A percentile compares a stretch with the other conserved stretches of the same genome.
phyloP scores from a whole-genome alignment of 2,329 filamentous ascomycete species.

The Colletotrichum somersetense region DNA sequence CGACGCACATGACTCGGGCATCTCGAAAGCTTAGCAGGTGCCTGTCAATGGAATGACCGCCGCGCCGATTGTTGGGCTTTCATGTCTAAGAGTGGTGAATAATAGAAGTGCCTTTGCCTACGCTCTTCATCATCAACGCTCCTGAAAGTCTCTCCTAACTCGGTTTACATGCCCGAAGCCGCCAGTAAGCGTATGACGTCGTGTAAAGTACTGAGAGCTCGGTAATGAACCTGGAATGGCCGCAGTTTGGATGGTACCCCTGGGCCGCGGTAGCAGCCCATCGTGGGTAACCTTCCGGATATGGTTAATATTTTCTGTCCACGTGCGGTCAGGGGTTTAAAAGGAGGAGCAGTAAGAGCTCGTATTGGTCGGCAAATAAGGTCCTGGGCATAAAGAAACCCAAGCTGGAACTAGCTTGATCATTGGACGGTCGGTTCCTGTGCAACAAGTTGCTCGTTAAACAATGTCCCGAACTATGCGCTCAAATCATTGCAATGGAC shows the following conservation, averaged over 20 bases:
- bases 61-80: neutral
- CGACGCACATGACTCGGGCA: neutral
- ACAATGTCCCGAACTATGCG: conserved; percentile 36
- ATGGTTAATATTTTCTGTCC: conserved; percentile 10
- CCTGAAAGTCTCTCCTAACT: neutral
- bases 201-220: neutral
- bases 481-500: conserved; percentile 24
- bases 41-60: neutral
- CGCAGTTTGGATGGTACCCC: neutral
- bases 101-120: neutral
- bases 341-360: neutral
- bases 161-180: neutral
- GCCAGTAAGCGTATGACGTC: conserved; percentile 1
- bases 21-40: neutral
- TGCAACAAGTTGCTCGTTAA: conserved; percentile 5
- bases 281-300: conserved; percentile 6
- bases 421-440: neutral
- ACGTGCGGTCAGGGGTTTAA: conserved; percentile 21
- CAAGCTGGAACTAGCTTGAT: conserved; percentile 5
- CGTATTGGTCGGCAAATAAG: conserved; percentile 9
- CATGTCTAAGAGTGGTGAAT: too few species aligned
- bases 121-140: neutral
- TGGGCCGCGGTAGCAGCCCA: neutral
- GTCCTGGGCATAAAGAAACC: neutral
- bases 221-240: neutral